Evolutionary conservation across 129 eudicot species (phyloP).

Genomic region (carrot (Daucus carota)): DH1_v3.0 NC_030382.2:55811501-55812000

Average conservation of each 20-base stretch:
- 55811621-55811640: constrained; percentile 46
- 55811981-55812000: background rate
- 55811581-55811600: constrained; percentile 87
- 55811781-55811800: constrained; percentile 47
- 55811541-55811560: constrained; percentile 91
- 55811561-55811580: constrained; percentile 91
- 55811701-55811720: constrained; percentile 88
- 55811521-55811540: constrained; percentile 57
- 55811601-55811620: constrained; percentile 77
- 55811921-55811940: background rate
- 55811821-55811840: constrained; percentile 49
- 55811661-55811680: background rate
- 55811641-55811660: constrained; percentile 1
- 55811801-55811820: constrained; percentile 64
- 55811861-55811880: constrained; percentile 78
- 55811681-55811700: constrained; percentile 2
- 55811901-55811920: constrained; percentile 11
- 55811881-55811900: constrained; percentile 83
- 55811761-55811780: constrained; percentile 37
- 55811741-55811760: constrained; percentile 65
- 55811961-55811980: background rate
- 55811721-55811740: constrained; percentile 87
- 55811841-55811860: constrained; percentile 46
- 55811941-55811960: background rate
- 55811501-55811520: constrained; percentile 87